These are phyloP conservation scores for Tricholoma sp. DNA, from an alignment of 768 basidiomycete genomes.

Conservation along the genomic window DNA sequence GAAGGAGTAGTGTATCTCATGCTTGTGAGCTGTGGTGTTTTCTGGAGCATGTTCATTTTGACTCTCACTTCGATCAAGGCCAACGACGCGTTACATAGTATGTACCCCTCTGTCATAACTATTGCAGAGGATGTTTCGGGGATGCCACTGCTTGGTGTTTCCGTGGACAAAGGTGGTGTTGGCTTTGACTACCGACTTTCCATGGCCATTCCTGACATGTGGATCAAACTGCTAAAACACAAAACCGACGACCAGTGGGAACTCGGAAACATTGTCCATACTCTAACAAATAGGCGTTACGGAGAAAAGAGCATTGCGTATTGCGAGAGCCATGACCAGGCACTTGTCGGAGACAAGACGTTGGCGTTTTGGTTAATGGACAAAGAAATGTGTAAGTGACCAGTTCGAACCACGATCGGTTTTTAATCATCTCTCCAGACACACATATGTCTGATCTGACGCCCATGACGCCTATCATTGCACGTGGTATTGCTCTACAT, in stretches of 20 bases:
- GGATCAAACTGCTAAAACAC: slow-evolving; percentile 99
- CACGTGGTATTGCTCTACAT: slow-evolving; percentile 89
- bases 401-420: background rate
- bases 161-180: slow-evolving; percentile 78
- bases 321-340: slow-evolving; percentile 96
- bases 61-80: slow-evolving; percentile 46
- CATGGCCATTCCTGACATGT: slow-evolving; percentile 99
- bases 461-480: slow-evolving; percentile 76
- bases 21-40: slow-evolving; percentile 61
- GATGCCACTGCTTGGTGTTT: slow-evolving; percentile 90
- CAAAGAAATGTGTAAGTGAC: slow-evolving; percentile 93
- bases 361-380: slow-evolving; percentile 99
- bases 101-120: slow-evolving; percentile 79
- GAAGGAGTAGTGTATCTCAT: slow-evolving; percentile 95
- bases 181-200: slow-evolving; percentile 98
- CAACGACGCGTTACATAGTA: slow-evolving; percentile 80
- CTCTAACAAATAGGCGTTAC: slow-evolving; percentile 83
- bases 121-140: slow-evolving; percentile 99
- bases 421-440: slow-evolving; percentile 39
- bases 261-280: slow-evolving; percentile 80
- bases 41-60: background rate
- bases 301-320: slow-evolving; percentile 91
- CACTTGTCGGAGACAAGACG: slow-evolving; percentile 97
- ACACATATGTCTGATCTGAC: slow-evolving; percentile 91
- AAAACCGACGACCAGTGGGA: slow-evolving; percentile 85